phyloP scores from a whole-genome alignment of 148 eudicot species.

The Beta vulgaris region DNA sequence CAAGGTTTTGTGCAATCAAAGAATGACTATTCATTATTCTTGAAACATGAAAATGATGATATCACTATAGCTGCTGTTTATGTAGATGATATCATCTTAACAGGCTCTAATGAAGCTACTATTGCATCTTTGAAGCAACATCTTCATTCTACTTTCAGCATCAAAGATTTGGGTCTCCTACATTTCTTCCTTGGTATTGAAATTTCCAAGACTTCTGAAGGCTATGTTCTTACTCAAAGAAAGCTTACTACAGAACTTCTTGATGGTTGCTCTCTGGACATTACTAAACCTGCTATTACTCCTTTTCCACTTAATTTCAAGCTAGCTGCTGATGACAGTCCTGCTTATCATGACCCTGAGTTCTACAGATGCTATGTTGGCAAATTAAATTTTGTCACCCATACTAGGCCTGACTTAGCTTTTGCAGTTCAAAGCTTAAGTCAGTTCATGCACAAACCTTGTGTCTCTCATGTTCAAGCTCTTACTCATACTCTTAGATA shows the following conservation, averaged over 20 bases:
- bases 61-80: neutral
- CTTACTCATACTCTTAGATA: neutral
- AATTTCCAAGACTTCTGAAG: neutral
- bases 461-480: neutral
- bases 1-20: neutral
- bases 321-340: neutral
- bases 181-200: conserved; percentile 3
- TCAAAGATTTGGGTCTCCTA: conserved; percentile 1
- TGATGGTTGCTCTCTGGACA: neutral
- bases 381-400: neutral
- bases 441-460: conserved; percentile 2
- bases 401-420: neutral
- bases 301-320: neutral
- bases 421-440: neutral
- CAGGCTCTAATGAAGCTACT: too few relatives aligned
- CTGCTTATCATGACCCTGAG: neutral
- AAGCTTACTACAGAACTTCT: neutral
- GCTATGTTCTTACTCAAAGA: neutral
- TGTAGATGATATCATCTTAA: neutral
- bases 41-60: too few relatives aligned
- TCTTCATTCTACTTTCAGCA: neutral
- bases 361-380: neutral
- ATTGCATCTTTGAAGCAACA: too few relatives aligned
- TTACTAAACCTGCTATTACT: neutral
- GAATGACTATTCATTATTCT: neutral